Conservation (phyloP, 1,139 yeast species). For the Hansenula lynferdii region DNA sequence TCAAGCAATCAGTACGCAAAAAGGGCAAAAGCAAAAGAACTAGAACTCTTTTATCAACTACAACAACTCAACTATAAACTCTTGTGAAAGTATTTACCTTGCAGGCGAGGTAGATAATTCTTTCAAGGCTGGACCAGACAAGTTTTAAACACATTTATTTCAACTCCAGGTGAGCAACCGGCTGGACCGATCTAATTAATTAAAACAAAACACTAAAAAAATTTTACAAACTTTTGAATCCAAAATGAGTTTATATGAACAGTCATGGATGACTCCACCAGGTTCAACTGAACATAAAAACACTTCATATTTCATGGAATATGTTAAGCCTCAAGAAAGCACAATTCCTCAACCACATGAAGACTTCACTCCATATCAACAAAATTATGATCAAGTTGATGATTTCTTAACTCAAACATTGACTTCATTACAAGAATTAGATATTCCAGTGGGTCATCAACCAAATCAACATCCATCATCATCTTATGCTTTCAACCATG, state of each 20-base stretch:
- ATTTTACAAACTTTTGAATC: too few relatives aligned
- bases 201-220: background rate
- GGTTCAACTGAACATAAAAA: slow-evolving; percentile 3
- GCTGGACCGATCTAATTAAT: slow-evolving; percentile 1
- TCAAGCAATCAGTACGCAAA: background rate
- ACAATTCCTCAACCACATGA: slow-evolving; percentile 11
- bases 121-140: slow-evolving; percentile 11
- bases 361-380: slow-evolving; percentile 10
- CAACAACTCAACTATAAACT: background rate
- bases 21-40: background rate
- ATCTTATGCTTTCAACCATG: slow-evolving; percentile 3
- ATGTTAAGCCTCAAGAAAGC: slow-evolving; percentile 1
- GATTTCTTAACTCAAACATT: slow-evolving; percentile 21
- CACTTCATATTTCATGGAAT: background rate
- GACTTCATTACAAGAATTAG: slow-evolving; percentile 21
- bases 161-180: slow-evolving; percentile 1
- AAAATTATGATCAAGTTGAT: slow-evolving; percentile 15
- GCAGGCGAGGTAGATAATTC: slow-evolving; percentile 8
- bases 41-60: too few relatives aligned
- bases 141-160: slow-evolving; percentile 1
- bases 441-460: slow-evolving; percentile 21
- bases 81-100: slow-evolving; percentile 9
- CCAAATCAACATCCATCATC: slow-evolving; percentile 1
- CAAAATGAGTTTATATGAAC: slow-evolving; percentile 7
- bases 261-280: slow-evolving; percentile 7